Evolutionary conservation across 371 early-diverging fungal species (phyloP), one percentile per base, ranked within the genome.

Genomic region (Actinomortierella wolfii): DNA sequence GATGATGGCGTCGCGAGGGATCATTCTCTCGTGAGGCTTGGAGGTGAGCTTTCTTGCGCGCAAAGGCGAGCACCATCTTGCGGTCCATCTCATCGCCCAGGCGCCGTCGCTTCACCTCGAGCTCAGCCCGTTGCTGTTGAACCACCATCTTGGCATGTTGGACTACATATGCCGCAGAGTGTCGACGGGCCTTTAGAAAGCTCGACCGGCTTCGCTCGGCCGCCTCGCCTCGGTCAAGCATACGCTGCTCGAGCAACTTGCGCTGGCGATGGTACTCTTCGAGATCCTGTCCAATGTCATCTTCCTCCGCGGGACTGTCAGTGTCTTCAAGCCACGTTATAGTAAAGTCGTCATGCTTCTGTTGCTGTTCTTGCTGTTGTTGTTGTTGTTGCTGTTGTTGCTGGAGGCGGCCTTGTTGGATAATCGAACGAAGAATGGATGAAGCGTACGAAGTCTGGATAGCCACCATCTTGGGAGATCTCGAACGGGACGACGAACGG

Each of bases 11-110:
- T 9, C 67, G 50, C 13, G 73, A 71, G 39, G 73, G 73, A 45
- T 71, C 73, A 52, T 71, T 71, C 52, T 71, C 73, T 34, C 65
- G 65, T 0, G 73, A 66, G 1, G 73, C 66, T 42, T 71, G 66
- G 18, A 71, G 59, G 52, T 61, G 66, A 3, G 66, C 73, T 13
- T 65, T 65, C 47, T 62, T 34, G 18, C 73, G 57, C 7, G 66
- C 66, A 61, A 71, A 61, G 41, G 73, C 73, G 28, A 48, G 50
- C 46, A 65, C 40, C 73, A 71, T 71, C 59, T 71, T 71, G 55
- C 66, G 73, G 18, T 71, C 73, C n/a, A 71, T 49, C 21, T 66
- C 59, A 41, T 71, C 59, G 34, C 66, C 61, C 25, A 40, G 62
- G 44, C 49, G 52, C 20, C 49, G 66, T 13, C 59, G 73, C 29